Percentiles rank a stretch among this genome's conserved stretches.
phyloP scores from a whole-genome alignment of 2,329 filamentous ascomycete species.

The Chrysoporthe puriensis region DNA sequence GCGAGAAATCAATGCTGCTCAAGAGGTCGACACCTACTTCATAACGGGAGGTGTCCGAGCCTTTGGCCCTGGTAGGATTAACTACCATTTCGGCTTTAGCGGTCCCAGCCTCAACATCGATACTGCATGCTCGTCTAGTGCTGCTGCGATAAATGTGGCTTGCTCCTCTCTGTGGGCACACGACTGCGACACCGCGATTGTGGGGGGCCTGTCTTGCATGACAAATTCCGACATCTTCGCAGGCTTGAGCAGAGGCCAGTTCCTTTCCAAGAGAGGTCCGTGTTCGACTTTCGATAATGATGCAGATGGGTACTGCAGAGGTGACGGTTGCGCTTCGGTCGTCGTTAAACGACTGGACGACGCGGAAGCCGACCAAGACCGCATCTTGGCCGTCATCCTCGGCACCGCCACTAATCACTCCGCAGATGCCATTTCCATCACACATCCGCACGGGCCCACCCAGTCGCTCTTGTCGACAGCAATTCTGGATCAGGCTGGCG shows the following conservation, averaged over 20 bases:
- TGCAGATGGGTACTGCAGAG: conserved; percentile 83
- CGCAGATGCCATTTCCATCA: conserved; percentile 80
- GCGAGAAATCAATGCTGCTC: conserved; percentile 73
- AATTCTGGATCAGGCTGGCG: conserved; percentile 72
- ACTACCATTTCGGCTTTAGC: conserved; percentile 78
- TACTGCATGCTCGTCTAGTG: conserved; percentile 77
- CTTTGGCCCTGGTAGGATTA: conserved; percentile 61
- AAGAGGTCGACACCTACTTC: conserved; percentile 67
- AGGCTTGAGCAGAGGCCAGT: conserved; percentile 75
- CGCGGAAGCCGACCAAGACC: conserved; percentile 77
- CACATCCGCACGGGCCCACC: conserved; percentile 77
- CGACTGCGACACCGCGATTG: conserved; percentile 80
- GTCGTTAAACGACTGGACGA: conserved; percentile 81
- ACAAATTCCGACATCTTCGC: conserved; percentile 82
- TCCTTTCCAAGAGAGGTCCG: conserved; percentile 74
- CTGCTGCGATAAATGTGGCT: conserved; percentile 71
- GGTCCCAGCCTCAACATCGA: conserved; percentile 75
- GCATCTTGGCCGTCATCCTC: conserved; percentile 74
- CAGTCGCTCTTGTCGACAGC: conserved; percentile 73
- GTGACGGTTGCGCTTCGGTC: conserved; percentile 74
- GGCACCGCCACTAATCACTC: conserved; percentile 81
- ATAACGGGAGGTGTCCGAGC: conserved; percentile 49
- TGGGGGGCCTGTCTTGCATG: conserved; percentile 77
- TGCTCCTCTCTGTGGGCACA: conserved; percentile 75
- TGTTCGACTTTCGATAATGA: conserved; percentile 82